Base-by-base conservation (phyloP, 768 basidiomycete genomes). In the Suillus lakei region DNA sequence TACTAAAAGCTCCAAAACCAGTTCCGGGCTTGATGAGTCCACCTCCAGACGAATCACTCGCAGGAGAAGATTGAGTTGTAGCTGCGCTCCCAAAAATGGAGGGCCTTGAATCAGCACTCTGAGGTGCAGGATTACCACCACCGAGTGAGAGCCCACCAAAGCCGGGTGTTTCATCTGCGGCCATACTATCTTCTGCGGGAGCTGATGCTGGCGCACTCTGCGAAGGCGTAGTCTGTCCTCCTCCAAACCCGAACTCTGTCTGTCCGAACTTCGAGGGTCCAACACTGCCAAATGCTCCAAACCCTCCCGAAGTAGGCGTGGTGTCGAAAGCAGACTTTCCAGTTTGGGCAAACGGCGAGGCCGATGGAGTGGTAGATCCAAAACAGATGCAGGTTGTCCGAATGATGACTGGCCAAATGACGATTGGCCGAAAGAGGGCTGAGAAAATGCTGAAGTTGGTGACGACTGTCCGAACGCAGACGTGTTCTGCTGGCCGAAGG, bases 111-210 rank as follows among this genome's bases (percentile, higher is more conserved):
- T 73, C 69, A 36, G 76, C 67, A 26, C 67, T 71, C 46, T 72
- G 64, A 26, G 71, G 60, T 8, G 61, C 62, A 39, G 78, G 69
- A 43, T 43, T 62, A 46, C 66, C 62, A 5, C 54, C 46, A 39
- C 80, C 78, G 18, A 80, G 69, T 15, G 78, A 78, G 0, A 81
- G 39, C 13, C 71, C 73, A 54, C 70, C 74, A n/a, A 80, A 66
- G 21, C 76, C 64, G 6, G 80, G 72, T 8, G 67, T 63, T 2
- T 77, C 72, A 23, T 76, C 76, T 18, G 77, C 72, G 34, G 66
- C 73, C 78, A 80, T 81, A 43, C 67, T 73, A 38, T 77, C 76
- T 62, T 76, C 73, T 9, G 70, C 71, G 9, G 56, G 16, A 18
- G 73, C 62, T 8, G 65, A 26, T 13, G 38, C 56, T 15, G 62